A percentile compares a stretch with the other conserved stretches of the same genome.
These are phyloP conservation scores for Omphalea diandra DNA, from an alignment of 441 rosid species.

Conservation along the genomic window DNA sequence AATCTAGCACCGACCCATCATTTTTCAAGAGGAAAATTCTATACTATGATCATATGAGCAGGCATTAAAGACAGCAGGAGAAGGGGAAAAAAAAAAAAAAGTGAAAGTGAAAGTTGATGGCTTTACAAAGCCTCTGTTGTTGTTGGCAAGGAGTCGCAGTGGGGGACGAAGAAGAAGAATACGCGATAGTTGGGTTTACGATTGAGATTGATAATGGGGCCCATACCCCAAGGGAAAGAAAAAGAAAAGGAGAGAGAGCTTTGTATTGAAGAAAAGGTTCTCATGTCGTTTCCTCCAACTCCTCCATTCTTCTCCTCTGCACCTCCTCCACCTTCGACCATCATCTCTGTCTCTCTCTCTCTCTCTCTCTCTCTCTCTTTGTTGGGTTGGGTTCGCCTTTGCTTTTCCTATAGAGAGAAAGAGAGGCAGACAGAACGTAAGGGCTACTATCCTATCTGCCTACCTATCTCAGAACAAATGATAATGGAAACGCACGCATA, in stretches of 20 bases:
- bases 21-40: conserved; percentile 30
- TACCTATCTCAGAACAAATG: not conserved
- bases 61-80: conserved; percentile 49
- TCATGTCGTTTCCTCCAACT: too few species aligned
- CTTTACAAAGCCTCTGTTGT: conserved; percentile 29
- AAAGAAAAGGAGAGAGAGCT: conserved; percentile 29
- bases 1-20: conserved; percentile 50
- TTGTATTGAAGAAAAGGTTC: conserved; percentile 29
- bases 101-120: conserved; percentile 35
- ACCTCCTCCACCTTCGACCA: conserved; percentile 24
- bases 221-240: conserved; percentile 22
- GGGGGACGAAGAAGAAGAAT: conserved; percentile 19
- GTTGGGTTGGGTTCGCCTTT: too few species aligned
- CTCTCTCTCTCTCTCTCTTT: conserved; percentile 9
- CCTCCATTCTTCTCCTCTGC: conserved; percentile 19
- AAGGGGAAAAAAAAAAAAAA: too few species aligned
- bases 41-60: conserved; percentile 31
- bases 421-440: too few species aligned
- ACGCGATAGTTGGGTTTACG: conserved; percentile 44
- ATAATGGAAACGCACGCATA: not conserved
- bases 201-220: conserved; percentile 29
- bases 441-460: too few species aligned
- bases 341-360: too few species aligned
- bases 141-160: too few species aligned
- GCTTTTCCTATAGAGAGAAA: not conserved